Conservation (phyloP, 306 rosid genomes). For the Cucumis hystrix region DNA sequence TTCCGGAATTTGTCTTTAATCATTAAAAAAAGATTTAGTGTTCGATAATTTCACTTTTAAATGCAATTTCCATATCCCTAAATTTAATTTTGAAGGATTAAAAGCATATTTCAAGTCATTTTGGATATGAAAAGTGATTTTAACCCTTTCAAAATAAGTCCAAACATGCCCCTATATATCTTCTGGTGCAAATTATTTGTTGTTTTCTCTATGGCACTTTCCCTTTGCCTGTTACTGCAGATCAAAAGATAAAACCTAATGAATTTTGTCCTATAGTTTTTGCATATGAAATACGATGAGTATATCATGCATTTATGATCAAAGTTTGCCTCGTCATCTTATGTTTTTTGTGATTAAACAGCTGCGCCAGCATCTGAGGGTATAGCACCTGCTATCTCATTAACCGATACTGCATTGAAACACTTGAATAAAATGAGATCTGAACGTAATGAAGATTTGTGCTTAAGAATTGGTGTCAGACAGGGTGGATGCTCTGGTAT, state of each 20-base stretch:
- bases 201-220: background rate
- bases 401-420: slow-evolving; percentile 68
- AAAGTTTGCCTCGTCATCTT: background rate
- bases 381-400: slow-evolving; percentile 29
- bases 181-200: background rate
- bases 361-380: slow-evolving; percentile 35
- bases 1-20: too few relatives aligned
- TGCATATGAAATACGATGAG: background rate
- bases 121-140: background rate
- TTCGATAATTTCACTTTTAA: background rate
- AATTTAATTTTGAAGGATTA: background rate
- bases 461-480: slow-evolving; percentile 89
- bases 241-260: background rate
- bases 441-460: slow-evolving; percentile 55
- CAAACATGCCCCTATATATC: background rate
- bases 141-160: background rate
- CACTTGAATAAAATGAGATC: slow-evolving; percentile 88
- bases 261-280: background rate
- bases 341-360: slow-evolving; percentile 6
- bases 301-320: background rate
- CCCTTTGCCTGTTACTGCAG: background rate
- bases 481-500: slow-evolving; percentile 99
- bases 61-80: background rate
- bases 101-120: background rate
- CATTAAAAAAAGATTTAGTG: too few relatives aligned